Percentiles rank a stretch among this genome's conserved stretches.
These are phyloP conservation scores for Elsinoe batatas DNA, from an alignment of 2,329 filamentous ascomycete genomes.

Conservation along the genomic window DNA sequence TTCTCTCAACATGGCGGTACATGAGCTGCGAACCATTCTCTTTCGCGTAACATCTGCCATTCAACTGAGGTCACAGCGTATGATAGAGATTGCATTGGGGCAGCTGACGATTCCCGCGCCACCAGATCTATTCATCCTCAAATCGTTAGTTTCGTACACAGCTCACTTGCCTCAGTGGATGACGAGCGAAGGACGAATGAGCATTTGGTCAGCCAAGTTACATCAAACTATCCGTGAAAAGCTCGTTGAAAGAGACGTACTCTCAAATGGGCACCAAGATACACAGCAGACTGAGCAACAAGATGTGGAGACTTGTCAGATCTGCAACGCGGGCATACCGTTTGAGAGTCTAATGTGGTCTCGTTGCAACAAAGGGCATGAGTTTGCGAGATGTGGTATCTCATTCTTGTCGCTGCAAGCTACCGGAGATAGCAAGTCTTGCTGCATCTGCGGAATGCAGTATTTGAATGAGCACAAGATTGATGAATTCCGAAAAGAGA, in stretches of 20 bases:
- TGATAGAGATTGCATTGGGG: slow-evolving; percentile 10
- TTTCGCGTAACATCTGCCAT: background rate
- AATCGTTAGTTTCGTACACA: slow-evolving; percentile 17
- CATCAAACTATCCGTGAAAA: slow-evolving; percentile 14
- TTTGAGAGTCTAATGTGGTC: slow-evolving; percentile 40
- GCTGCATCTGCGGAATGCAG: slow-evolving; percentile 42
- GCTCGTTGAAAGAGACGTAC: slow-evolving; percentile 2
- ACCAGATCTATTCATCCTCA: slow-evolving; percentile 13
- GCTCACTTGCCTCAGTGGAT: slow-evolving; percentile 19
- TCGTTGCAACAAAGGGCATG: slow-evolving; percentile 42
- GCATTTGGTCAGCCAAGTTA: slow-evolving; percentile 13
- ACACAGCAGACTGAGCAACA: slow-evolving; percentile 8
- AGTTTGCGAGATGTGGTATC: slow-evolving; percentile 45
- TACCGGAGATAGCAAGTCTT: slow-evolving; percentile 44
- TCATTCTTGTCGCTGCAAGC: slow-evolving; percentile 47
- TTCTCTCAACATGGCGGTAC: background rate
- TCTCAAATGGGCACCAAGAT: slow-evolving; percentile 2
- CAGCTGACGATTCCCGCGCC: slow-evolving; percentile 3
- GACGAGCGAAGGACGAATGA: slow-evolving; percentile 16
- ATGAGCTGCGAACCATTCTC: background rate
- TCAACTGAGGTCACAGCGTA: slow-evolving; percentile 1
- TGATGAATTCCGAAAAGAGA: background rate
- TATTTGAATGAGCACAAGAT: slow-evolving; percentile 37
- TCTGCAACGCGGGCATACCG: slow-evolving; percentile 40
- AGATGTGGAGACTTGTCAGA: slow-evolving; percentile 39